These are phyloP conservation scores for Rhynchospora breviuscula DNA, from an alignment of 176 grass and related monocot species.

Conservation along the genomic window DNA sequence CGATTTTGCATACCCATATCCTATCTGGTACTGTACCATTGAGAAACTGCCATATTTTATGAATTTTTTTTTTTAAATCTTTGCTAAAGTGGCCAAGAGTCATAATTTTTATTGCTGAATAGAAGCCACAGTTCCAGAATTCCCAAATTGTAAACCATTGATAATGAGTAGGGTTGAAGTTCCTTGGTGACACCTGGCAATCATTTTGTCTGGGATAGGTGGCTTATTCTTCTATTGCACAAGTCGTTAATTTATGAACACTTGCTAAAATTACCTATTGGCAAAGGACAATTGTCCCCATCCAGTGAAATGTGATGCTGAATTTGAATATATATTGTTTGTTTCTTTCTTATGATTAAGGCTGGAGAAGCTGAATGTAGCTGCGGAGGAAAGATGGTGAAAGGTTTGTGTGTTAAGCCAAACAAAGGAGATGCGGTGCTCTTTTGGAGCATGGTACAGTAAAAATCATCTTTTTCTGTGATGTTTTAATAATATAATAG, in stretches of 20 bases:
- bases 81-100: neutral
- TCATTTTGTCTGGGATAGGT: neutral
- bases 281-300: neutral
- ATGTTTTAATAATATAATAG: neutral
- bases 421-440: slow-evolving; percentile 92
- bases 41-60: neutral
- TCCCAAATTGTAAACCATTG: neutral
- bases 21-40: neutral
- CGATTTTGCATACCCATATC: neutral
- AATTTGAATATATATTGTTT: neutral
- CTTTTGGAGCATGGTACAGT: slow-evolving; percentile 84
- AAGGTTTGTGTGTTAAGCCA: slow-evolving; percentile 74
- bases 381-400: slow-evolving; percentile 64
- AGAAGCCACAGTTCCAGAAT: neutral
- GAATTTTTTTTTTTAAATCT: neutral
- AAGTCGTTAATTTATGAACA: neutral
- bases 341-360: slow-evolving; percentile 25
- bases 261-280: neutral
- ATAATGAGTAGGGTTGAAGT: neutral
- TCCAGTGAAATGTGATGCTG: neutral
- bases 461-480: neutral
- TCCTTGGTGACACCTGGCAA: neutral
- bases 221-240: neutral
- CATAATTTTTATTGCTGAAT: neutral
- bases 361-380: slow-evolving; percentile 71